phyloP scores from a whole-genome alignment of 2,329 filamentous ascomycete genomes.

The Colletotrichum incanum region DNA sequence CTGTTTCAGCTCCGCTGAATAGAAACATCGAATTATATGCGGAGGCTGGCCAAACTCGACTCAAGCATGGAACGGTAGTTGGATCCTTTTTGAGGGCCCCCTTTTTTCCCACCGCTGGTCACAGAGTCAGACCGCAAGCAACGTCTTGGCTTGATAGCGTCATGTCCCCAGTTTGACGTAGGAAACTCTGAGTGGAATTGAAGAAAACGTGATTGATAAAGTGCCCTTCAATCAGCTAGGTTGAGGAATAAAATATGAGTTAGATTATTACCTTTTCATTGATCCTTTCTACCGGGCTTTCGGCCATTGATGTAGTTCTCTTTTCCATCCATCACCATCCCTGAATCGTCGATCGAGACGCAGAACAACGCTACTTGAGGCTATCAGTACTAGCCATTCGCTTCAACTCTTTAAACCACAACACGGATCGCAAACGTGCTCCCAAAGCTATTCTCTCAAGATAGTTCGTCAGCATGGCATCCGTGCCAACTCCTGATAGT shows the following conservation, averaged over 20 bases:
- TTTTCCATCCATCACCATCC: background rate
- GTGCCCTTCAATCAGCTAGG: background rate
- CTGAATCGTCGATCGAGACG: background rate
- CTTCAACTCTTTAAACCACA: background rate
- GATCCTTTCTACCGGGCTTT: background rate
- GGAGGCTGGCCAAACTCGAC: background rate
- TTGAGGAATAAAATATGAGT: background rate
- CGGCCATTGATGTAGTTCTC: background rate
- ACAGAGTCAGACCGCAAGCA: background rate
- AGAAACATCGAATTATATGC: background rate
- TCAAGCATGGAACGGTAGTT: background rate
- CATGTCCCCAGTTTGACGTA: slow-evolving; percentile 30
- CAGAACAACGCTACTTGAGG: background rate
- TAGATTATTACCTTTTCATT: background rate
- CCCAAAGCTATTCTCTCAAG: background rate
- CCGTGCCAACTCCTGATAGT: background rate
- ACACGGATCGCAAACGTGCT: background rate
- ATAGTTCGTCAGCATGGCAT: slow-evolving; percentile 1
- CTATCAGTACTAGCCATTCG: background rate
- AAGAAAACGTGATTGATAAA: slow-evolving; percentile 21
- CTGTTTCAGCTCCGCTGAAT: slow-evolving; percentile 4
- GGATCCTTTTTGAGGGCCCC: background rate
- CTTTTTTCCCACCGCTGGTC: background rate
- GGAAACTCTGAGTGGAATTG: background rate
- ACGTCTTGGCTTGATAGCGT: slow-evolving; percentile 26